Percentiles rank a stretch among this genome's conserved stretches.
Evolutionary conservation across 192 early-diverging fungal species (phyloP).

Genomic region (Umbelopsis sp.): DNA sequence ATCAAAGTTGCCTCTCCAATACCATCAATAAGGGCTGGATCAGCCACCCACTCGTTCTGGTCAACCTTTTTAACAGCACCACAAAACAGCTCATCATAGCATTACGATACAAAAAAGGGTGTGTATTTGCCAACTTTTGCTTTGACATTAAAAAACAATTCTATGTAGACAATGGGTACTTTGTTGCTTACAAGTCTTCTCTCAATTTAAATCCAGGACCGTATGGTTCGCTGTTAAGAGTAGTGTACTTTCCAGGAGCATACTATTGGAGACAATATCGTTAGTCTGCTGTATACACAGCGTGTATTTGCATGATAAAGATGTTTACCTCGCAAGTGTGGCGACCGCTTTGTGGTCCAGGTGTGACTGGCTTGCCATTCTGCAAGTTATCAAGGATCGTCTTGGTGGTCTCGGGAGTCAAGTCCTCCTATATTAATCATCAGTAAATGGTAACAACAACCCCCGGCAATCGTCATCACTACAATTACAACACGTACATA

Average conservation of each 20-base stretch:
- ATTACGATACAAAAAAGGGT: constrained; percentile 15
- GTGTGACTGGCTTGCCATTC: constrained; percentile 73
- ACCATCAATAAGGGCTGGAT: too few species aligned
- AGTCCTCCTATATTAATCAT: constrained; percentile 73
- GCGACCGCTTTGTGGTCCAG: constrained; percentile 86
- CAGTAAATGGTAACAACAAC: too few species aligned
- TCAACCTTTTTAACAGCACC: not conserved
- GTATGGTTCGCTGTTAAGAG: constrained; percentile 81
- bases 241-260: constrained; percentile 69
- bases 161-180: constrained; percentile 18
- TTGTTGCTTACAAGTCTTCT: constrained; percentile 63
- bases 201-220: constrained; percentile 92
- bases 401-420: constrained; percentile 87
- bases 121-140: constrained; percentile 14
- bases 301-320: not conserved
- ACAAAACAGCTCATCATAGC: not conserved
- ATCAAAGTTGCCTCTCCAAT: too few species aligned
- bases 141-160: constrained; percentile 18
- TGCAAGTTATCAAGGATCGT: constrained; percentile 88
- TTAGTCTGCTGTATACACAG: not conserved
- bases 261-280: constrained; percentile 40
- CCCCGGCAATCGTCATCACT: too few species aligned
- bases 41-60: too few species aligned
- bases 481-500: constrained; percentile 57
- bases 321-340: constrained; percentile 73